Evolutionary conservation across 257 asterid genomes (phyloP).

Genomic region (Parsonsia alboflavescens): DNA sequence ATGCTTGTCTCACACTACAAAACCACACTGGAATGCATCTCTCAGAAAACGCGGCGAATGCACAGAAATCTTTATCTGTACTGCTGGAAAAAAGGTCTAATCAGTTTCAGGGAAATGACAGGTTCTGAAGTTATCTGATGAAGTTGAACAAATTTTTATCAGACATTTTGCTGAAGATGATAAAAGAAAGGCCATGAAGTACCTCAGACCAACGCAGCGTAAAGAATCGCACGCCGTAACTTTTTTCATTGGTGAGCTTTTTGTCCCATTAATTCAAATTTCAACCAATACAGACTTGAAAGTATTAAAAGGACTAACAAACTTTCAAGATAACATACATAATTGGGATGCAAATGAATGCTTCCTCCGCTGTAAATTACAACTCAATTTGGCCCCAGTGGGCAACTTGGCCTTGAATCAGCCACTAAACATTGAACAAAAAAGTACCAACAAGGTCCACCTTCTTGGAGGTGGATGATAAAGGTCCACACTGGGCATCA

Average conservation of each 20-base stretch:
- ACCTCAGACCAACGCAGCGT: constrained; percentile 76
- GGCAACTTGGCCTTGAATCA: constrained; percentile 41
- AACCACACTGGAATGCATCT: background rate
- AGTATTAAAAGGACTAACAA: background rate
- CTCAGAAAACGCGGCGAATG: background rate
- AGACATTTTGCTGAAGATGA: constrained; percentile 77
- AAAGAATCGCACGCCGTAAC: constrained; percentile 71
- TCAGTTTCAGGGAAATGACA: constrained; percentile 22
- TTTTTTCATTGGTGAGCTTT: constrained; percentile 72
- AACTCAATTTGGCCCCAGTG: constrained; percentile 15
- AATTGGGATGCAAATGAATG: constrained; percentile 17
- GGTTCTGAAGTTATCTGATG: constrained; percentile 74
- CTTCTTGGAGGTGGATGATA: constrained; percentile 32
- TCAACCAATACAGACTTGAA: background rate
- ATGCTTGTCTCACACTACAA: constrained; percentile 38
- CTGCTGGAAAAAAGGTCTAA: background rate
- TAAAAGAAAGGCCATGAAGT: constrained; percentile 75
- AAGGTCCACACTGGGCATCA: constrained; percentile 28
- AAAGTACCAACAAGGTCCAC: constrained; percentile 29
- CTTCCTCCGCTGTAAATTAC: constrained; percentile 1
- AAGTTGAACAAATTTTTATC: constrained; percentile 73
- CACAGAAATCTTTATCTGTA: background rate
- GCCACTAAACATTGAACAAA: constrained; percentile 31
- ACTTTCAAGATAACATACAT: constrained; percentile 25
- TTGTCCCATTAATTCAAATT: constrained; percentile 7